Evolutionary conservation across 129 eudicot genomes (phyloP).

Genomic region (Logfia minima): DNA sequence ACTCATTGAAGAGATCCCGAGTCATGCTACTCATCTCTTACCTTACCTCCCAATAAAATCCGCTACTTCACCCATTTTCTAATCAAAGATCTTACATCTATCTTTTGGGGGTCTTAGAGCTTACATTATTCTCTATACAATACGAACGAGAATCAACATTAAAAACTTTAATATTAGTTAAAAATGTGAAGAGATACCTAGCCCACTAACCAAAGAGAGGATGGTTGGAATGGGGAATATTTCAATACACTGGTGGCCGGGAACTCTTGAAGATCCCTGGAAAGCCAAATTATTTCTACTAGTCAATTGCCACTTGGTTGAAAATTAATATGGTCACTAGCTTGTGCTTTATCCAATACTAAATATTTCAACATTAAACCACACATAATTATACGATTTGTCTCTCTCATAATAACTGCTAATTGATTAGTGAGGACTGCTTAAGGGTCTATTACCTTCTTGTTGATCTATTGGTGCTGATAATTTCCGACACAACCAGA

Average conservation of each 20-base stretch:
- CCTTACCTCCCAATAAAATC: too few relatives aligned
- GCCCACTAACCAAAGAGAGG: constrained; percentile 21
- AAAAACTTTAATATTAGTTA: constrained; percentile 1
- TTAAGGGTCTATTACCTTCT: too few relatives aligned
- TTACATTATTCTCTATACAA: not conserved
- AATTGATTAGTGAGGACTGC: too few relatives aligned
- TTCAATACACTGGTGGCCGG: constrained; percentile 17
- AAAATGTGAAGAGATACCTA: constrained; percentile 18
- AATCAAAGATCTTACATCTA: not conserved
- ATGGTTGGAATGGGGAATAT: constrained; percentile 1
- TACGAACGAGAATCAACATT: constrained; percentile 2
- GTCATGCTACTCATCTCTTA: not conserved
- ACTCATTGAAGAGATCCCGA: not conserved
- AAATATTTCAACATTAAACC: too few relatives aligned
- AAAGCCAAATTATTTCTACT: not conserved
- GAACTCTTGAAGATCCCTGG: constrained; percentile 11
- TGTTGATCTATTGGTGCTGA: too few relatives aligned
- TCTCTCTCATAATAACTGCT: too few relatives aligned
- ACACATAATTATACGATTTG: too few relatives aligned
- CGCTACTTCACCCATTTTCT: not conserved
- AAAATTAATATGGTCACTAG: not conserved
- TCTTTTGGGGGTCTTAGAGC: too few relatives aligned
- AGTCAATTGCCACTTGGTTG: constrained; percentile 26
- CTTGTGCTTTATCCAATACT: not conserved
- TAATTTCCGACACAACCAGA: too few relatives aligned